These are phyloP conservation scores for Graphilbum fragrans DNA, from an alignment of 2,329 filamentous ascomycete species.

Conservation along the genomic window DNA sequence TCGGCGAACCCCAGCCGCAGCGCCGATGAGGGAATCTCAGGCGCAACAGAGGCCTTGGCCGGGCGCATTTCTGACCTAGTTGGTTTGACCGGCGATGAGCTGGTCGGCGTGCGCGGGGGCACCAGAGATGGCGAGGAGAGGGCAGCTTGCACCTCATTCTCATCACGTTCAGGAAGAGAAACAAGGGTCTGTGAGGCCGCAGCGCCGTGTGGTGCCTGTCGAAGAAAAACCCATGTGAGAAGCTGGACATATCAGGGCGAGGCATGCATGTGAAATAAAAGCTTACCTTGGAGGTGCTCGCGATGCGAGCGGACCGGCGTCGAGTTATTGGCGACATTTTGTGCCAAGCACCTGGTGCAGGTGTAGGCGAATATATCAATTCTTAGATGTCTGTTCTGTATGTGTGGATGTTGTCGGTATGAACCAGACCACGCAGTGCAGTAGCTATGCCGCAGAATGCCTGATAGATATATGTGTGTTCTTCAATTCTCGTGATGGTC, in stretches of 20 bases:
- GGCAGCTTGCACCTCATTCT: conserved; percentile 13
- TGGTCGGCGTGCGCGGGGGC: conserved; percentile 43
- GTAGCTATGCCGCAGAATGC: too few relatives aligned
- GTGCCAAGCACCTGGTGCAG: too few relatives aligned
- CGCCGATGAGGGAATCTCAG: conserved; percentile 60
- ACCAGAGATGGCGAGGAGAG: conserved; percentile 19
- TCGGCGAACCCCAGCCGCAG: conserved; percentile 73
- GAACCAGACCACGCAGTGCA: too few relatives aligned
- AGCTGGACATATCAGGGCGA: too few relatives aligned
- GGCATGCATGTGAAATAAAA: too few relatives aligned
- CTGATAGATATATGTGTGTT: not conserved
- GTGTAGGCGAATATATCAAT: not conserved
- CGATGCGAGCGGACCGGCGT: conserved; percentile 31
- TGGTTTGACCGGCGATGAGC: conserved; percentile 55
- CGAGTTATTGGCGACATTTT: conserved; percentile 11
- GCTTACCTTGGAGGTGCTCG: conserved; percentile 25
- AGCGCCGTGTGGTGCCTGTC: not conserved
- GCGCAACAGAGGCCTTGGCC: conserved; percentile 62
- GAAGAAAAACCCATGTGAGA: not conserved
- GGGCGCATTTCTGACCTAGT: conserved; percentile 82
- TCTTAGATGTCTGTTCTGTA: not conserved
- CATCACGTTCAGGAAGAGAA: conserved; percentile 31
- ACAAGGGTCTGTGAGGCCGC: conserved; percentile 19
- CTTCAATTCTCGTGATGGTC: too few relatives aligned
- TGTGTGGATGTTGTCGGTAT: too few relatives aligned